A percentile compares a stretch with the other conserved stretches of the same genome.
These are phyloP conservation scores for Diaporthe ilicicola DNA, from an alignment of 2,329 filamentous ascomycete species.

Conservation along the genomic window DNA sequence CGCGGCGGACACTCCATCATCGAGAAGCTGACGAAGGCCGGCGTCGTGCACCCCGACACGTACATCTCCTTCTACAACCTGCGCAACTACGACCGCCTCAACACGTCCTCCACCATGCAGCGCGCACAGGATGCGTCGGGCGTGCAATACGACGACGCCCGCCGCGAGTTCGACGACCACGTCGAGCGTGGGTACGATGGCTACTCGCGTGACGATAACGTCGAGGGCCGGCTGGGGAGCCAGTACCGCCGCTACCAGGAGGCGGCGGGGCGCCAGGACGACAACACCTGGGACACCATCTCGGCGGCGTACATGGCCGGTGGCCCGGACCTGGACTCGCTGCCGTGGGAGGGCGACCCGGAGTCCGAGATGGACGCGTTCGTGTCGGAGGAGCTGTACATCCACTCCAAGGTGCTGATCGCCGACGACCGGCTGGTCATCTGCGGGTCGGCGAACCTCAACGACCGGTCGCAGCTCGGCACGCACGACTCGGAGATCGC, in stretches of 20 bases:
- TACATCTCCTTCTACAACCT: conserved; percentile 90
- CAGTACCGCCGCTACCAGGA: conserved; percentile 78
- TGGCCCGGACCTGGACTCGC: conserved; percentile 71
- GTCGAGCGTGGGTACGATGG: conserved; percentile 56
- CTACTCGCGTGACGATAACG: conserved; percentile 42
- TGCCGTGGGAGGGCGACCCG: conserved; percentile 78
- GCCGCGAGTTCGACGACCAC: conserved; percentile 69
- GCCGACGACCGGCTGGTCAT: conserved; percentile 87
- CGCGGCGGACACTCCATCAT: conserved; percentile 81
- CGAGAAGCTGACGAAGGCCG: conserved; percentile 70
- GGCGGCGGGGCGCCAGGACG: conserved; percentile 64
- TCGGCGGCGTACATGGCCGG: conserved; percentile 84
- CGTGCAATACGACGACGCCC: conserved; percentile 72
- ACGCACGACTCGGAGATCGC: conserved; percentile 91
- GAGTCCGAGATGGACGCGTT: conserved; percentile 86
- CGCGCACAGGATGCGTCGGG: conserved; percentile 69
- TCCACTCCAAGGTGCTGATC: conserved; percentile 91
- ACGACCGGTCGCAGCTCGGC: conserved; percentile 90
- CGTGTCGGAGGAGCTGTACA: conserved; percentile 95
- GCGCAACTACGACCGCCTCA: conserved; percentile 85
- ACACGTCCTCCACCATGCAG: conserved; percentile 69
- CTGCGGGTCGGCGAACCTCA: conserved; percentile 89
- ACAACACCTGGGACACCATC: conserved; percentile 76
- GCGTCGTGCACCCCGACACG: conserved; percentile 71
- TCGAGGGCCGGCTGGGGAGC: conserved; percentile 46